Percentiles rank a stretch among this genome's conserved stretches.
Conservation (phyloP, 495 filamentous ascomycete species). For the Bacidia gigantensis region DNA sequence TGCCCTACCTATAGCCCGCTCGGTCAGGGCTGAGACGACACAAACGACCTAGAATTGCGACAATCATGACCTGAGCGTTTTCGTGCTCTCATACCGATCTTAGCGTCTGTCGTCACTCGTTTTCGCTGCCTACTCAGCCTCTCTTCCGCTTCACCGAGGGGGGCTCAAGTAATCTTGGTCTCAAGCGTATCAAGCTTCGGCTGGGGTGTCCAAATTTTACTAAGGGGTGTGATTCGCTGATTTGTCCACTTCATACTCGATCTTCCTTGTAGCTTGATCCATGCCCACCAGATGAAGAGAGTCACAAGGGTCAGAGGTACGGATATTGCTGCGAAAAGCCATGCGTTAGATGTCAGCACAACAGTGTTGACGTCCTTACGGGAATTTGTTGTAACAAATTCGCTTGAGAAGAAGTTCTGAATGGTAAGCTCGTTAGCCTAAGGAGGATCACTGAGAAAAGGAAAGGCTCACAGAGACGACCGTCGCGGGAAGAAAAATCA, state of each 20-base stretch:
- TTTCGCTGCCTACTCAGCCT: no score
- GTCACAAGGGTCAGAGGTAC: constrained; percentile 24
- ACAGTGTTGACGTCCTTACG: not conserved
- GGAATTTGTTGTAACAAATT: constrained; percentile 19
- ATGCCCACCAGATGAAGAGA: constrained; percentile 20
- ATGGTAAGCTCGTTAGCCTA: not conserved
- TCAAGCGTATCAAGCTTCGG: not conserved
- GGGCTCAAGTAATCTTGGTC: not conserved
- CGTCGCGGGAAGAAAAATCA: constrained; percentile 26
- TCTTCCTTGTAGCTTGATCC: constrained; percentile 13
- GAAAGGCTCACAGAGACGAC: constrained; percentile 21
- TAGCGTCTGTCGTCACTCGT: no score
- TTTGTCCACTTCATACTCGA: constrained; percentile 1
- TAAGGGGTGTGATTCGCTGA: not conserved
- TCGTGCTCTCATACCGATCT: no score
- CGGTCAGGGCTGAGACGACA: not conserved
- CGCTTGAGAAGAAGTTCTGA: constrained; percentile 28
- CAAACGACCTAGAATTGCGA: not conserved
- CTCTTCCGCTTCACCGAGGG: no score
- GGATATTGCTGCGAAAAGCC: constrained; percentile 21
- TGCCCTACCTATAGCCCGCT: not conserved
- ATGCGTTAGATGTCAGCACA: constrained; percentile 11
- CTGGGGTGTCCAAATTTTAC: not conserved
- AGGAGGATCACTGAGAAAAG: not conserved
- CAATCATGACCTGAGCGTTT: no score